Evolutionary conservation across 2,329 filamentous ascomycete species (phyloP), one percentile per base, ranked within the genome.

Genomic region (Immersiporthe knoxdaviesiana): DNA sequence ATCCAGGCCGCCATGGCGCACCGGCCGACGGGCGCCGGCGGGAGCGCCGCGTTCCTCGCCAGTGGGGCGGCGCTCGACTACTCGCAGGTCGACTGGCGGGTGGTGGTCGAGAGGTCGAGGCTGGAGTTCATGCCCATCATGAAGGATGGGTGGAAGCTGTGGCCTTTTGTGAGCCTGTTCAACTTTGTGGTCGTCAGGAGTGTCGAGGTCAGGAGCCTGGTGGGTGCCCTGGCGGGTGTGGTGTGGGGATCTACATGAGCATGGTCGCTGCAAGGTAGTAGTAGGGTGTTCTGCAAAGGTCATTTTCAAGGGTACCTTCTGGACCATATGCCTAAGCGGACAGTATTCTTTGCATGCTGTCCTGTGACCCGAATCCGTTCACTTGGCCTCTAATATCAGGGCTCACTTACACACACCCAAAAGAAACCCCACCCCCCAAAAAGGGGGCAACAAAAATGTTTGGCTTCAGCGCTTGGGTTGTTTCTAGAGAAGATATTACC

Each of bases 241-340:
- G 84, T 82, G 12, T 94, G 91, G 91, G 88, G 89, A 81, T 93
- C 61, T 93, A 91, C 77, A 79, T 93, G 77, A 92, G 89, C 76
- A 78, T 93, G 74, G 78, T 87, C 72, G 83, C 83, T 50, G 82
- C 79, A 39, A 32, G 64, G n/a, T 69, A 39, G 35, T 35, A 35
- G 35, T 4, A 8, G 4, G 4, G 35, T 8, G 4, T 35, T 35
- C 8, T 35, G 35, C 35, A 35, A 39, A 2, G 11, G 11, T 4
- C 37, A 8, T 39, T 8, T 39, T 12, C 37, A n/a, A 27, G 37
- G 41, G 8, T 7, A 37, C 10, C n/a, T 21, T n/a, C 3, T 11
- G 32, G 30, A 27, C 1, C 14, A 32, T n/a, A 32, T 3, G 44
- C 21, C 7, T 47, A 10, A 47, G 3, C 18, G 44, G 21, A n/a